Base-by-base conservation (phyloP, 176 grass and related monocot species). In the Canna indica region DNA sequence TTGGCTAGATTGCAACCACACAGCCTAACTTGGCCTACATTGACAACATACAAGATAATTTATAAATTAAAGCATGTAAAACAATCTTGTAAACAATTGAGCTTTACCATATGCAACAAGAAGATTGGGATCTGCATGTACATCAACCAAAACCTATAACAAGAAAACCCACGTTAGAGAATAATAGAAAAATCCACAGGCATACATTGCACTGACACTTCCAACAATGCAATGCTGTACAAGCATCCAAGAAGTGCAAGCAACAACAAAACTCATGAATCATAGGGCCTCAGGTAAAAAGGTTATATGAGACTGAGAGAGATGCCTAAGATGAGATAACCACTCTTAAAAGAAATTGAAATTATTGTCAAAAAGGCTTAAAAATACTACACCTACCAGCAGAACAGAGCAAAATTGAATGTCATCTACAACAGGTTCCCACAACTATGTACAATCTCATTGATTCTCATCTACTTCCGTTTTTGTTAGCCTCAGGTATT, bases 51-150 rank as follows among this genome's bases (percentile, higher is more conserved):
- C 4, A 54, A 7, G 17, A 54, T 3, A 20, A 24, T n/a, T 54
- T 54, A 50, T 18, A 6, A 54, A 24, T 54, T 54, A 1, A 8
- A 44, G 41, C 41, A 44, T 44, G 13, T 44, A 11, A 11, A 34
- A 18, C 39, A 22, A n/a, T 67, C 22, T 41, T 7, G 14, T 67
- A 69, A 46, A 69, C 24, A 46, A 69, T 16, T 2, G n/a, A 69
- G 2, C 13, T 46, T 69, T 69, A 96, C 93, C 93, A 90, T 96
- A 96, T 77, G 93, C 88, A 72, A 96, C 93, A 75, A 96, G 88
- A 75, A 96, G 85, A 36, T 96, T 87, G 72, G 86, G 93, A 69
- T 96, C 93, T 83, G 70, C 81, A 26, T 83, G 80, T 64, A 92
- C 93, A 90, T 97, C 93, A 69, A 97, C 88, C 61, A 97, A 83